phyloP scores from a whole-genome alignment of 2,329 filamentous ascomycete species.

The Ascochyta fabae region DNA sequence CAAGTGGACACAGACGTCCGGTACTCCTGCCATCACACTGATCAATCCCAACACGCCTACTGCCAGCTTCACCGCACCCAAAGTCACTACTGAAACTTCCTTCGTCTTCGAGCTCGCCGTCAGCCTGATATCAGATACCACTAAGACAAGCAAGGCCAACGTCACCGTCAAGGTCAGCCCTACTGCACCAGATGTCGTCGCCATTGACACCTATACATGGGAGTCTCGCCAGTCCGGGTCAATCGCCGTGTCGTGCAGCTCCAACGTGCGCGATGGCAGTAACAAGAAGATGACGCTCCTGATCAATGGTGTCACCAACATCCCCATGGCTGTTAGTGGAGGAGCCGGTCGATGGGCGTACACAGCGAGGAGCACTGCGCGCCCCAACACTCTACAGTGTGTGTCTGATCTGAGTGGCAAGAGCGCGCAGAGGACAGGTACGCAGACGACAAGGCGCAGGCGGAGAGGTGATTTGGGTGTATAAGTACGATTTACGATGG shows the following conservation, averaged over 20 bases:
- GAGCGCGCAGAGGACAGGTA: slow-evolving; percentile 27
- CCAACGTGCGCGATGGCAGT: slow-evolving; percentile 44
- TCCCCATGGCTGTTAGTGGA: slow-evolving; percentile 29
- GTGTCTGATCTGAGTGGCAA: slow-evolving; percentile 32
- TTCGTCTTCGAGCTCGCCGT: slow-evolving; percentile 42
- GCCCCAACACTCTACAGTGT: slow-evolving; percentile 40
- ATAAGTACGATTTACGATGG: too few relatives aligned
- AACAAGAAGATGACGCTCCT: slow-evolving; percentile 40
- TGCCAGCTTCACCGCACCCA: slow-evolving; percentile 33
- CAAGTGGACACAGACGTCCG: slow-evolving; percentile 38
- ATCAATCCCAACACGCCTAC: slow-evolving; percentile 28
- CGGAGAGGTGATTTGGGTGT: slow-evolving; percentile 1
- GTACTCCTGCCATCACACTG: slow-evolving; percentile 30
- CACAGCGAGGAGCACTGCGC: slow-evolving; percentile 29
- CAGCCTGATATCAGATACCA: slow-evolving; percentile 33
- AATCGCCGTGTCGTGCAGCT: slow-evolving; percentile 41
- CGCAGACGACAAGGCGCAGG: slow-evolving; percentile 23
- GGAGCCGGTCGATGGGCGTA: slow-evolving; percentile 41
- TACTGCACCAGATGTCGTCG: slow-evolving; percentile 36
- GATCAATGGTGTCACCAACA: slow-evolving; percentile 31
- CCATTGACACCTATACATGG: slow-evolving; percentile 45
- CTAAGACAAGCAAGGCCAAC: slow-evolving; percentile 30
- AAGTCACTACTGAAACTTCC: slow-evolving; percentile 25
- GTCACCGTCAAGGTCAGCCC: slow-evolving; percentile 39
- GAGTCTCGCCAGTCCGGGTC: slow-evolving; percentile 38